phyloP scores from a whole-genome alignment of 805 yeast species.

The Ogataea haglerorum region DNA sequence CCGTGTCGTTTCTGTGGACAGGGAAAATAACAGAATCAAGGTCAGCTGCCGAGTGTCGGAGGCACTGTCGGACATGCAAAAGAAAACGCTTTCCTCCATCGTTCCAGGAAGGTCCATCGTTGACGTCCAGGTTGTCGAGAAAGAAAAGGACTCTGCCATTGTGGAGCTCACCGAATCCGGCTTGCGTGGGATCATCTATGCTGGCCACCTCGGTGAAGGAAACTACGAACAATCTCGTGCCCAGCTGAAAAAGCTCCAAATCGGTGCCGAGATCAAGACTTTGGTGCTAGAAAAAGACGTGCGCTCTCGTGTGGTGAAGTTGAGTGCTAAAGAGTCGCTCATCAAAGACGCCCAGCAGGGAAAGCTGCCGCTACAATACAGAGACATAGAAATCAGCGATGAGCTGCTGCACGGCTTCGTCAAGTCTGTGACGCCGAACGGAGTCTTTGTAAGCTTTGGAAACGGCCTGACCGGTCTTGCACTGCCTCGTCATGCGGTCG shows the following conservation, averaged over 20 bases:
- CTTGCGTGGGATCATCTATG: constrained; percentile 66
- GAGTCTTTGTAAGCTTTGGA: constrained; percentile 80
- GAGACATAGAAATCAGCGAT: constrained; percentile 52
- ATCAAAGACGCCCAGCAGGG: constrained; percentile 55
- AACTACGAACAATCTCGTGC: constrained; percentile 72
- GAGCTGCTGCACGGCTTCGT: constrained; percentile 66
- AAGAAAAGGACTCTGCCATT: constrained; percentile 66
- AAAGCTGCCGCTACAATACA: constrained; percentile 55
- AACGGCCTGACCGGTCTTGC: constrained; percentile 80
- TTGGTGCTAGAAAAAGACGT: constrained; percentile 66
- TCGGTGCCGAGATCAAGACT: constrained; percentile 59
- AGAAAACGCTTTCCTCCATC: constrained; percentile 43
- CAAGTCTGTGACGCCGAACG: constrained; percentile 71
- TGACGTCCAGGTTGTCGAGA: constrained; percentile 62
- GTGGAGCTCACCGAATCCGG: constrained; percentile 54
- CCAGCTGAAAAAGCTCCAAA: constrained; percentile 53
- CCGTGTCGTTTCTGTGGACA: constrained; percentile 56
- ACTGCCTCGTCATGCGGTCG: constrained; percentile 66
- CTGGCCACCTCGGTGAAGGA: constrained; percentile 76
- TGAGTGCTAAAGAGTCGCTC: constrained; percentile 64
- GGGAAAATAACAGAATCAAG: constrained; percentile 49
- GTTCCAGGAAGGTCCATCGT: constrained; percentile 61
- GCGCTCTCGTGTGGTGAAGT: constrained; percentile 55
- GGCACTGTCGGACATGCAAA: constrained; percentile 47
- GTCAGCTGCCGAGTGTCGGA: constrained; percentile 74